phyloP scores from a whole-genome alignment of 306 rosid genomes.

The Morella rubra region DNA sequence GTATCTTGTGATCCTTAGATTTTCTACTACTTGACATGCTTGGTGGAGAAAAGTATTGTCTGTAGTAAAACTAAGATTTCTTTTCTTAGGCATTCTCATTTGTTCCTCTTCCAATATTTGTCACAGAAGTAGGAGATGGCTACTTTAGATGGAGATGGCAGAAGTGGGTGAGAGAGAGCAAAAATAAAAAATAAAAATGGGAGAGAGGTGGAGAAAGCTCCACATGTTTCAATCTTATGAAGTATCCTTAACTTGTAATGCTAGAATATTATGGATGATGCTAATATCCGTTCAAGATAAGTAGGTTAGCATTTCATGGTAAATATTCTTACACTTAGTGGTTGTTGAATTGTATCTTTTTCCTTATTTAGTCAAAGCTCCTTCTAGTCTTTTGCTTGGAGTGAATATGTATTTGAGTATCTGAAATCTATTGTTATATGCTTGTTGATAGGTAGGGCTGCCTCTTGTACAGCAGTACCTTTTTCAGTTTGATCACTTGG shows the following conservation, averaged over 20 bases:
- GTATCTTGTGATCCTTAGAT: not conserved
- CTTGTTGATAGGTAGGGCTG: conserved; percentile 64
- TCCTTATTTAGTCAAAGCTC: conserved; percentile 12
- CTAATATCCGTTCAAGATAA: not conserved
- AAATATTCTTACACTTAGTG: not conserved
- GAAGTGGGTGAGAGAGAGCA: not conserved
- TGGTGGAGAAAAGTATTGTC: not conserved
- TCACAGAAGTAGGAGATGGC: not conserved
- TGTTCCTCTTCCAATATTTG: too few relatives aligned
- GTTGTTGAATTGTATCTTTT: conserved; percentile 12
- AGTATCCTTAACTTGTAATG: not conserved
- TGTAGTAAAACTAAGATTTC: not conserved
- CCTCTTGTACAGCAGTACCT: conserved; percentile 96
- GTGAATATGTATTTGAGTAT: conserved; percentile 18
- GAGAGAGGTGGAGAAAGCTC: not conserved
- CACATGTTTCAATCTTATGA: not conserved
- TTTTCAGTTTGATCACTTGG: conserved; percentile 74
- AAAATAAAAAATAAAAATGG: not conserved
- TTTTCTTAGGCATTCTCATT: too few relatives aligned
- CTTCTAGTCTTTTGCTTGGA: not conserved
- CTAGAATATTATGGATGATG: not conserved
- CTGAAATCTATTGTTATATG: conserved; percentile 23
- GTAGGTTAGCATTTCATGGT: not conserved
- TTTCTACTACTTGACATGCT: not conserved
- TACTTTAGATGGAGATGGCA: not conserved